phyloP scores from a whole-genome alignment of 1,284 basidiomycete species.

The Coriolopsis trogii region DNA sequence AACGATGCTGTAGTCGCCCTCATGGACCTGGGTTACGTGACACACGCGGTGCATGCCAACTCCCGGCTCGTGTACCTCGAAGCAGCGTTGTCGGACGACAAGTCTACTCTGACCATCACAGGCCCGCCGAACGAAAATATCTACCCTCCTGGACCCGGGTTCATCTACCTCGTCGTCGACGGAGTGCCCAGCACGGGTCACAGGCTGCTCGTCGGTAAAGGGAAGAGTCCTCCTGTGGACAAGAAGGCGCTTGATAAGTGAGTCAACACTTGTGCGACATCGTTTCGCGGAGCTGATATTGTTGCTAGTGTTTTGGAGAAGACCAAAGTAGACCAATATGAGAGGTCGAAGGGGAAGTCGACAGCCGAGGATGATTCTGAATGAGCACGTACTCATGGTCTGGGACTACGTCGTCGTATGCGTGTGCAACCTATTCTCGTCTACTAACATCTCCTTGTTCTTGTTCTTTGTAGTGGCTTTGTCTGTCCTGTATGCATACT shows the following conservation, averaged over 20 bases:
- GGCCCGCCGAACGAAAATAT: slow-evolving; percentile 66
- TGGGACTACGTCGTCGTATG: too few relatives aligned
- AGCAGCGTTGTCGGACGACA: slow-evolving; percentile 38
- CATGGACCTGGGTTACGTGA: slow-evolving; percentile 80
- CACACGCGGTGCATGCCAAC: slow-evolving; percentile 80
- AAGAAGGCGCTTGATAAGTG: slow-evolving; percentile 57
- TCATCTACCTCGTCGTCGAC: slow-evolving; percentile 71
- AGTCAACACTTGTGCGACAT: slow-evolving; percentile 24
- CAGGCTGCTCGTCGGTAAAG: slow-evolving; percentile 74
- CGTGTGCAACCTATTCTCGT: too few relatives aligned
- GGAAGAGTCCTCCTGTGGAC: slow-evolving; percentile 60
- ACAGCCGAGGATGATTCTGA: slow-evolving; percentile 33
- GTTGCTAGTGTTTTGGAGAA: slow-evolving; percentile 41
- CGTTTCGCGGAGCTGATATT: neutral
- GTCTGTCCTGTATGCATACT: too few relatives aligned
- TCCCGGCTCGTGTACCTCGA: slow-evolving; percentile 73
- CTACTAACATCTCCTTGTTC: too few relatives aligned
- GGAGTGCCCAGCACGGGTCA: slow-evolving; percentile 70
- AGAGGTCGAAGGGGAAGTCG: slow-evolving; percentile 39
- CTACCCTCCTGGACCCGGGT: slow-evolving; percentile 84
- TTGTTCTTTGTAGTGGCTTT: too few relatives aligned
- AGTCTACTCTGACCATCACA: slow-evolving; percentile 45
- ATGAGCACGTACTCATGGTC: slow-evolving; percentile 16
- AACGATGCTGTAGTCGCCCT: slow-evolving; percentile 54
- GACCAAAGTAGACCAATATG: slow-evolving; percentile 57